A percentile compares a stretch with the other conserved stretches of the same genome.
These are phyloP conservation scores for Saturnispora besseyi DNA, from an alignment of 805 yeast genomes.

Conservation along the genomic window DNA sequence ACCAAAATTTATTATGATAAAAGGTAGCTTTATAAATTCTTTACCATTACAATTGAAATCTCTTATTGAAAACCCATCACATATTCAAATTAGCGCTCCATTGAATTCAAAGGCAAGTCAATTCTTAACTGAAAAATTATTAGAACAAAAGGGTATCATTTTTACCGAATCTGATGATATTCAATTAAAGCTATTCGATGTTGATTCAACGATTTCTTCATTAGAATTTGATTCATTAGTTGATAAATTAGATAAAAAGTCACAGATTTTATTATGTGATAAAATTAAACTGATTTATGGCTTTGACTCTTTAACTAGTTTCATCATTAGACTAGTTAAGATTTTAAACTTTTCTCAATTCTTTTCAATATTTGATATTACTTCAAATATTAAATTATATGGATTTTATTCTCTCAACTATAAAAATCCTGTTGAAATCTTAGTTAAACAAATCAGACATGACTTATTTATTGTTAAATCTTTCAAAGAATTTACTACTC, in stretches of 20 bases:
- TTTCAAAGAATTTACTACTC: constrained; percentile 24
- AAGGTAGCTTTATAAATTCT: constrained; percentile 16
- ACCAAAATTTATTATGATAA: constrained; percentile 11
- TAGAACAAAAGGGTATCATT: constrained; percentile 21
- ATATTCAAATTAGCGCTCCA: neutral
- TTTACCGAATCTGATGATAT: constrained; percentile 22
- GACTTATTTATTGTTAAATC: constrained; percentile 25
- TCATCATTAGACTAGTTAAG: constrained; percentile 18
- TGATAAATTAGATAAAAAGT: constrained; percentile 12
- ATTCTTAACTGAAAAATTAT: constrained; percentile 12
- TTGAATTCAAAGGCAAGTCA: constrained; percentile 8
- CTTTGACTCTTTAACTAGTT: constrained; percentile 17
- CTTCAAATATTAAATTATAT: constrained; percentile 25
- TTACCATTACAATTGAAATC: constrained; percentile 14
- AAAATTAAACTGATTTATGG: constrained; percentile 24
- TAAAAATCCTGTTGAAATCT: constrained; percentile 24
- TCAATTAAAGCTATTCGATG: constrained; percentile 23
- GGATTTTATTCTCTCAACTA: constrained; percentile 24
- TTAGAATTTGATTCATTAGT: constrained; percentile 18
- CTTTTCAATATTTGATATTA: constrained; percentile 25
- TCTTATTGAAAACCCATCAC: constrained; percentile 7
- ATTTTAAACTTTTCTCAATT: constrained; percentile 21
- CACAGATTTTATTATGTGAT: constrained; percentile 19
- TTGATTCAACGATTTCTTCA: constrained; percentile 21
- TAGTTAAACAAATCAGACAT: constrained; percentile 25